Evolutionary conservation across 495 filamentous ascomycete genomes (phyloP), one percentile per base, ranked within the genome.

Genomic region (Aspergillus wentii): DNA sequence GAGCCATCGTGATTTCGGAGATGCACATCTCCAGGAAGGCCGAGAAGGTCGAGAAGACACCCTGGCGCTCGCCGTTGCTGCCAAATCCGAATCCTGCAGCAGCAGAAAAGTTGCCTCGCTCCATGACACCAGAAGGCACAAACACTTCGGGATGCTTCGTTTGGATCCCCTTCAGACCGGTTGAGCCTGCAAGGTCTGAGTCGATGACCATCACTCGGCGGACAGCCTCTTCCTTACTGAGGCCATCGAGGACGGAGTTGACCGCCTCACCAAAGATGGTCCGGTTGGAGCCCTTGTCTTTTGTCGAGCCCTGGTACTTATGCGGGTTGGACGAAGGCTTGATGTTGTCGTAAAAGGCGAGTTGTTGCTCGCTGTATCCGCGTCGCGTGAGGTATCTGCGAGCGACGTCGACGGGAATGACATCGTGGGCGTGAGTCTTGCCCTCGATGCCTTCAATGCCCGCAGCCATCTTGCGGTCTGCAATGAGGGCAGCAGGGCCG

Each of bases 161-260:
- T 10, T 42, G 45, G 31, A 66, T 66, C 13, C 46, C 55, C 43
- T 66, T 66, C 25, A 66, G 41, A 9, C 62, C 62, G n/a, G 62
- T 66, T 1, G 62, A 66, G 17, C 62, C 62, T 14, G 57, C 62
- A 10, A 66, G 50, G 43, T 66, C 62, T 2, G 62, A 66, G 49
- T 66, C 62, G 31, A 66, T 66, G 19, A 66, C 62, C 62, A 66
- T 64, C n/a, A 66, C 62, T 0, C 62, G 59, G n/a, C 49, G 53
- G 19, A 40, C 40, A 13, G 62, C 62, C 14, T 66, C 62, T 19
- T 64, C 57, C 35, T 63, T 58, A 44, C 59, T 64, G 19, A 66
- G 36, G 7, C 44, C 48, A 30, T 66, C 57, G 10, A 66, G 62
- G 10, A 66, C 52, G 1, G 36, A 38, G 40, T 66, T 66, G 25